These are phyloP conservation scores for Nidula microcarpa DNA, from an alignment of 768 basidiomycete species.

Conservation along the genomic window DNA sequence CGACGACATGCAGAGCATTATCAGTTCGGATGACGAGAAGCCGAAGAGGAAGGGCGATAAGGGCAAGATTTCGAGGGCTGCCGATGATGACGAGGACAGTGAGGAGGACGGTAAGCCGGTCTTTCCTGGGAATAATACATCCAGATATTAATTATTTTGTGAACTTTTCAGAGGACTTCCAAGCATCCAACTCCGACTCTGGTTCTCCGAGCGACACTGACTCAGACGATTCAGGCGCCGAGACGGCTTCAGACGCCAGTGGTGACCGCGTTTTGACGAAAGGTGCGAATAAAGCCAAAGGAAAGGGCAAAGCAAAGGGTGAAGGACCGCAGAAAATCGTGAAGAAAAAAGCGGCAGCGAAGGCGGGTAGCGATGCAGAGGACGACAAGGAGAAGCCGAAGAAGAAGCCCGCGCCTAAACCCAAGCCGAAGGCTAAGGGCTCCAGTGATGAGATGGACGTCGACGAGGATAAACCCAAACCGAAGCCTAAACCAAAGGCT, in stretches of 20 bases:
- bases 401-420: conserved; percentile 39
- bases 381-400: conserved; percentile 38
- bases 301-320: conserved; percentile 35
- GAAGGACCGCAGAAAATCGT: conserved; percentile 33
- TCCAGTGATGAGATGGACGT: conserved; percentile 44
- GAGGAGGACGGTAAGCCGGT: conserved; percentile 56
- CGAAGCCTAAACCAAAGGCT: conserved; percentile 40
- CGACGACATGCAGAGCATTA: conserved; percentile 80
- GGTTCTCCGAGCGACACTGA: conserved; percentile 86
- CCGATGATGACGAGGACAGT: conserved; percentile 73
- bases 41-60: conserved; percentile 28
- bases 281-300: conserved; percentile 39
- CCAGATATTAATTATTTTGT: neutral
- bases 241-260: conserved; percentile 82
- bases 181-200: conserved; percentile 76
- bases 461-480: conserved; percentile 37
- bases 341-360: conserved; percentile 23
- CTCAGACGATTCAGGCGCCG: conserved; percentile 63
- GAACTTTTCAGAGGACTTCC: conserved; percentile 74
- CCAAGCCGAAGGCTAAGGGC: conserved; percentile 30
- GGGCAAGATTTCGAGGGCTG: conserved; percentile 19
- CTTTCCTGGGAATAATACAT: neutral
- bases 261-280: conserved; percentile 67
- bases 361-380: conserved; percentile 42
- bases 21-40: conserved; percentile 58